Conservation (phyloP, 2,329 filamentous ascomycete species). For the Hypoxylon rubiginosum region DNA sequence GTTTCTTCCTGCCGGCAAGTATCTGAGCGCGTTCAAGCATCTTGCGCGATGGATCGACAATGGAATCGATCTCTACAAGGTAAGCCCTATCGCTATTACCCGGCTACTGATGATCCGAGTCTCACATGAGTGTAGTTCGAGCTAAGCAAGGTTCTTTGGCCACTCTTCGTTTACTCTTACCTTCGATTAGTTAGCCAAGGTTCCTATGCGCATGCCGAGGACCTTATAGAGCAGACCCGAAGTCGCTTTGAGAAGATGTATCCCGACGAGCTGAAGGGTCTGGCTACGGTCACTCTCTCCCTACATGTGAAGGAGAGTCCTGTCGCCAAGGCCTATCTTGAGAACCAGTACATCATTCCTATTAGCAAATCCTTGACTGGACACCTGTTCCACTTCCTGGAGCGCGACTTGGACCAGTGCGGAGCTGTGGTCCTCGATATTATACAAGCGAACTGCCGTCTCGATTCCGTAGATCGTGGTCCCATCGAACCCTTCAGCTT, state of each 20-base stretch:
- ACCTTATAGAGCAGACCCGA: slow-evolving; percentile 78
- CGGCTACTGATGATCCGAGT: slow-evolving; percentile 35
- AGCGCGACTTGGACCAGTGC: slow-evolving; percentile 85
- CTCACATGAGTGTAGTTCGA: slow-evolving; percentile 73
- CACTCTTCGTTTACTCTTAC: slow-evolving; percentile 93
- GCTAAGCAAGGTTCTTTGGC: slow-evolving; percentile 89
- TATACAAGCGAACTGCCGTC: slow-evolving; percentile 71
- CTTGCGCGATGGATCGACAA: slow-evolving; percentile 89
- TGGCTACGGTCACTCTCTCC: slow-evolving; percentile 81
- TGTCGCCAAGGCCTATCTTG: slow-evolving; percentile 83
- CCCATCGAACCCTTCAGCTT: slow-evolving; percentile 75
- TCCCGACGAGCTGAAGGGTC: slow-evolving; percentile 80
- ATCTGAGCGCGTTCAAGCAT: slow-evolving; percentile 79
- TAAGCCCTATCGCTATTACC: slow-evolving; percentile 52
- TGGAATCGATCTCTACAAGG: slow-evolving; percentile 94
- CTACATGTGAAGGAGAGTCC: slow-evolving; percentile 83
- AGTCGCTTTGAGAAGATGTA: slow-evolving; percentile 81
- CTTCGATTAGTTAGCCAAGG: slow-evolving; percentile 81
- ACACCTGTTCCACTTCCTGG: slow-evolving; percentile 87
- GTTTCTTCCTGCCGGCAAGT: slow-evolving; percentile 69
- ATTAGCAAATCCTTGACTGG: slow-evolving; percentile 88
- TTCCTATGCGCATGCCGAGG: slow-evolving; percentile 78
- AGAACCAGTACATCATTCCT: slow-evolving; percentile 90
- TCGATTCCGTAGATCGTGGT: slow-evolving; percentile 71
- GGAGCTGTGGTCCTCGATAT: slow-evolving; percentile 83